These are phyloP conservation scores for Oxytropis ochrocephala DNA, from an alignment of 306 rosid genomes.

Conservation along the genomic window DNA sequence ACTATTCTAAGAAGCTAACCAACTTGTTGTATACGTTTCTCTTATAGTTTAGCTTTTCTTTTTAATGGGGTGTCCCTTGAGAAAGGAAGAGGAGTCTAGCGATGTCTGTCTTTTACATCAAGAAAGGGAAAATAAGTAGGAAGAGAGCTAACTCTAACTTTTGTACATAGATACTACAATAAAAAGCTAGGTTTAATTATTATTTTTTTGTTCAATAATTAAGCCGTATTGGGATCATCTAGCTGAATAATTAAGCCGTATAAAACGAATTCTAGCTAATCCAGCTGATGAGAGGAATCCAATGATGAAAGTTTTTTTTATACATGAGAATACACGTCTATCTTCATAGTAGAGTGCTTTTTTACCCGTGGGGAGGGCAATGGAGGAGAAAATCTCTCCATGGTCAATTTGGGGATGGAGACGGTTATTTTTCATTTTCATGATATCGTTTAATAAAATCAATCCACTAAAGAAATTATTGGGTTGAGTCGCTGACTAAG, in stretches of 20 bases:
- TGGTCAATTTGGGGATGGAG: too few species aligned
- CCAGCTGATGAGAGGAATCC: slow-evolving; percentile 61
- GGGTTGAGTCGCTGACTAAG: too few species aligned
- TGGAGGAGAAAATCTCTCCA: too few species aligned
- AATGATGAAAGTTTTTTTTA: slow-evolving; percentile 29
- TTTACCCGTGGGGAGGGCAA: too few species aligned
- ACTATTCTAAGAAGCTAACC: slow-evolving; percentile 22
- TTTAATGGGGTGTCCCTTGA: not conserved
- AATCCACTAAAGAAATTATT: too few species aligned
- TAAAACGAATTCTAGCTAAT: not conserved
- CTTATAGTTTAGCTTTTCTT: slow-evolving; percentile 12
- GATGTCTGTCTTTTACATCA: slow-evolving; percentile 12
- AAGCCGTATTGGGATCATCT: slow-evolving; percentile 50
- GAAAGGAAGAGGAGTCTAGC: not conserved
- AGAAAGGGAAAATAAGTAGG: slow-evolving; percentile 19
- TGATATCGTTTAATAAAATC: too few species aligned
- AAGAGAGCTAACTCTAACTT: slow-evolving; percentile 6
- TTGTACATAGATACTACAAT: slow-evolving; percentile 5
- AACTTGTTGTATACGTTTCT: slow-evolving; percentile 4
- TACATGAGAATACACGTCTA: too few species aligned
- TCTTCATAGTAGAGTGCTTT: too few species aligned
- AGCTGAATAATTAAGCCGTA: not conserved
- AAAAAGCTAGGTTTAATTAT: not conserved
- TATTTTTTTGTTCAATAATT: not conserved
- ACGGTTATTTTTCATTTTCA: too few species aligned